Base-by-base conservation (phyloP, 2,329 filamentous ascomycete genomes). In the Gliomastix tumulicola region DNA sequence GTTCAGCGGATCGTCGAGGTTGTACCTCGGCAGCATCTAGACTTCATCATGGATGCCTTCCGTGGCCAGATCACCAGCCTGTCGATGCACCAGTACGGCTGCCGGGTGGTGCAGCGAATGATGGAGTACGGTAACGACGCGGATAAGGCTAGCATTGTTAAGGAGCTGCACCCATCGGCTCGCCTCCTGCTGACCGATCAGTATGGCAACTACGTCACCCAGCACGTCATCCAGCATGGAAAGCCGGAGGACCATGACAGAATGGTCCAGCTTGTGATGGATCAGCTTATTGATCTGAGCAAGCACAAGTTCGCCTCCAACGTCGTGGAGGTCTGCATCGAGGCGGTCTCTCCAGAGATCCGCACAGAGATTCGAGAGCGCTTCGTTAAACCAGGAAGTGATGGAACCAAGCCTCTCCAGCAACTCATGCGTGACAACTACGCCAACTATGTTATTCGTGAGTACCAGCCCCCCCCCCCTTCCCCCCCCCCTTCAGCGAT, bases 251-350 rank as follows among this genome's bases (percentile, higher is more conserved):
- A 96, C 50, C 77, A 81, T 16, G 69, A 71, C 12, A 77, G 71
- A 48, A 82, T 96, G 50, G 84, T 95, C 38, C 63, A 71, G 19
- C 67, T 88, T 32, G 82, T 97, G 44, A 80, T 82, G 45, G 68
- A 70, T 11, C 76, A 88, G 39, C 66, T 95, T 3, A 61, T 95
- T 27, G 64, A 66, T 2, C 81, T 88, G 49, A 95, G 88, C 19
- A 95, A 88, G 66, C 88, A 97, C 66, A 98, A 98, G 57, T 94
- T 87, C 52, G 90, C 92, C 1, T 96, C 89, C 52, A 97, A 98
- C 49, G 90, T 98, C 4, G 90, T 98, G 1, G 92, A 98, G 61
- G 90, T 88, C 60, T 94, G 88, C 54, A 82, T 97, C 41, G 69
- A 83, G 38, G 76, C 72, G 46, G 87, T 86, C 16, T 77, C 77